Percentiles rank a stretch among this genome's conserved stretches.
These are phyloP conservation scores for Hyphodiscus hymeniophilus DNA, from an alignment of 495 filamentous ascomycete species.

Conservation along the genomic window DNA sequence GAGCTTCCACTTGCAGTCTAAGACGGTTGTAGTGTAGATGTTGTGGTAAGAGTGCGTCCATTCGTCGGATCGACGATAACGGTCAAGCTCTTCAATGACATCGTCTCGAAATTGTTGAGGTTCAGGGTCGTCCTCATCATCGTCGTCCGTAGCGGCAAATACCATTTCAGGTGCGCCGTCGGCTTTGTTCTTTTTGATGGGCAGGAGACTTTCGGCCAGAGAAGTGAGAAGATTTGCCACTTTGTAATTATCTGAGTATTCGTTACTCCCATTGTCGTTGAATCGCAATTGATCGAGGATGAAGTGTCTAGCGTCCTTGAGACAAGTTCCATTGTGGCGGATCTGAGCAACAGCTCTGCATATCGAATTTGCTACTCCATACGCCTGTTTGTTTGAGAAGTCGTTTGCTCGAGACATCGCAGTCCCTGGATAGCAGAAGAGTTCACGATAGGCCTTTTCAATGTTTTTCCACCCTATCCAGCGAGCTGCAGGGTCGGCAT, in stretches of 20 bases:
- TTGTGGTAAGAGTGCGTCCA: slow-evolving; percentile 91
- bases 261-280: slow-evolving; percentile 87
- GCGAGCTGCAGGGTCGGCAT: slow-evolving; percentile 58
- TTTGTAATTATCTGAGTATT: slow-evolving; percentile 81
- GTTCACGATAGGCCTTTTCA: slow-evolving; percentile 70
- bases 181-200: slow-evolving; percentile 28
- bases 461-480: slow-evolving; percentile 83
- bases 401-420: slow-evolving; percentile 79
- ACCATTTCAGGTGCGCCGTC: slow-evolving; percentile 12
- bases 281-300: slow-evolving; percentile 80
- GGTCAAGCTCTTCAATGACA: slow-evolving; percentile 77
- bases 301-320: slow-evolving; percentile 65
- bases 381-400: slow-evolving; percentile 75
- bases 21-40: slow-evolving; percentile 71
- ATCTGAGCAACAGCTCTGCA: slow-evolving; percentile 70
- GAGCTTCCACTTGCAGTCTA: slow-evolving; percentile 67
- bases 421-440: slow-evolving; percentile 73
- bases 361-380: slow-evolving; percentile 75
- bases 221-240: slow-evolving; percentile 73
- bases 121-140: slow-evolving; percentile 50
- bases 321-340: slow-evolving; percentile 64
- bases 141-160: slow-evolving; percentile 39
- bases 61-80: slow-evolving; percentile 87
- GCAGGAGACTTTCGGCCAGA: slow-evolving; percentile 67
- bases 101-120: slow-evolving; percentile 50